phyloP scores from a whole-genome alignment of 139 green algal species.

The Yamagishiella unicocca region DNA sequence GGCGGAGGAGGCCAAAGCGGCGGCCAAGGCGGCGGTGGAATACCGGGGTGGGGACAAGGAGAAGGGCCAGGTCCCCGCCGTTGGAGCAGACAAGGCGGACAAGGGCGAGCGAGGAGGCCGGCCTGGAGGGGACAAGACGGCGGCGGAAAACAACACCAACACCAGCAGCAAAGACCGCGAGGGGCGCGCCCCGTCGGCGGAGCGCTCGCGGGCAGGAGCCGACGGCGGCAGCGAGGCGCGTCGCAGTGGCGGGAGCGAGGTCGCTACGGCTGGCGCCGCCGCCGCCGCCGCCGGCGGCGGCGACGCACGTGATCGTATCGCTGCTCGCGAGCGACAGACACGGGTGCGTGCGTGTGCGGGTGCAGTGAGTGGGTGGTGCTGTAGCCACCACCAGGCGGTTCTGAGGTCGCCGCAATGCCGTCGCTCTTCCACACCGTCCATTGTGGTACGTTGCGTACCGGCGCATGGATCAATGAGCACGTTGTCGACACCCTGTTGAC shows the following conservation, averaged over 20 bases:
- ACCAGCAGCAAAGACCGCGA: neutral
- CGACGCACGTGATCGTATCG: neutral
- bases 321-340: neutral
- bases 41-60: conserved; percentile 12
- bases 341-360: neutral
- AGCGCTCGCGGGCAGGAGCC: neutral
- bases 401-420: neutral
- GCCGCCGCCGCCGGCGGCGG: neutral
- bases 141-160: too few relatives aligned
- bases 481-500: too few relatives aligned
- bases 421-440: neutral
- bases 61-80: neutral
- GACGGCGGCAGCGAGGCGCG: neutral
- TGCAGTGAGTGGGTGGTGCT: neutral
- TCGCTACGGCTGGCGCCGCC: neutral
- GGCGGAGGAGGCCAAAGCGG: neutral
- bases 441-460: neutral
- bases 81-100: neutral
- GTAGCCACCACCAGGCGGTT: neutral
- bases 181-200: neutral
- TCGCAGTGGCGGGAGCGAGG: neutral
- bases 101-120: conserved; percentile 1
- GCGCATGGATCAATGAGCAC: too few relatives aligned
- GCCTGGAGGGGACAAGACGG: neutral
- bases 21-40: neutral